Base-by-base conservation (phyloP, 202 grass and related monocot genomes). In the Saccharum hybrid region DNA sequence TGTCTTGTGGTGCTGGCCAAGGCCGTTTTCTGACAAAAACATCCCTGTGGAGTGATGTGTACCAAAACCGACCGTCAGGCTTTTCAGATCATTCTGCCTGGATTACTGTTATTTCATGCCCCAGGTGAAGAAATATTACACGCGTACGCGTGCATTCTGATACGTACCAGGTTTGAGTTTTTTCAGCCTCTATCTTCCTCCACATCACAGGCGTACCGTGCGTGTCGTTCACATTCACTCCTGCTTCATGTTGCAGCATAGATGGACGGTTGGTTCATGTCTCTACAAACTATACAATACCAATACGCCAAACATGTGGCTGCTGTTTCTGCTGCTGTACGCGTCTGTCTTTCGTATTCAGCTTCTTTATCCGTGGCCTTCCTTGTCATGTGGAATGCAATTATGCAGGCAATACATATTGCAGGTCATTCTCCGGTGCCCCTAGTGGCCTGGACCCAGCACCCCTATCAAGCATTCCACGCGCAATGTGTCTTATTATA, bases 401-500 rank as follows among this genome's bases (percentile, higher is more conserved):
- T 69, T 69, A 69, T 42, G 37, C 66, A 69, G 38, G 66, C 36
- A 39, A 69, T 41, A 40, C 9, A 48, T 76, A 51, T 59, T 82
- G 78, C 62, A 39, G 63, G 66, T 69, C 26, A 19, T 69, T 51
- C 60, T 57, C 60, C 63, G 66, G 56, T 22, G 56, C 2, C 1
- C 56, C 57, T 38, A 57, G 15, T 79, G 72, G 71, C 42, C 59
- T 10, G 37, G 18, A 51, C 56, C 60, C 64, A 61, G 1, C 57
- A 61, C n/a, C 57, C 57, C 21, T 61, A 61, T 61, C 75, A 77
- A 74, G 73, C 49, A 52, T 81, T 81, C 67, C 59, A 76, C 61
- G 13, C 49, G 61, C 85, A 88, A 78, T 84, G 72, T 79, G 68
- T 21, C 59, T 68, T 79, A 73, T 68, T 79, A 73, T 12, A 31